Conservation (phyloP, 2,329 filamentous ascomycete species). For the Atkinsonella texensis region DNA sequence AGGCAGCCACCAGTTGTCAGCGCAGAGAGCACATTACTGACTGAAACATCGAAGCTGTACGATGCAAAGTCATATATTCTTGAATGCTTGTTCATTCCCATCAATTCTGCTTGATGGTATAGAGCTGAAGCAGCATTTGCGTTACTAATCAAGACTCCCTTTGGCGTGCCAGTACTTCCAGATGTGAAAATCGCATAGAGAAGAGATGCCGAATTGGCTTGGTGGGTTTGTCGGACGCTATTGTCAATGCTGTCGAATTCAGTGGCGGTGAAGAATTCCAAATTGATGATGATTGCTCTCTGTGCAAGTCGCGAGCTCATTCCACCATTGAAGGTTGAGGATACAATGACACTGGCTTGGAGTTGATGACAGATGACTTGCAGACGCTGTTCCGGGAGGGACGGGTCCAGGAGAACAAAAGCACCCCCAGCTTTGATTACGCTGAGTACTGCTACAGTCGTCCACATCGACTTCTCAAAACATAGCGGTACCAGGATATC, state of each 20-base stretch:
- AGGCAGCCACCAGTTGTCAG: background rate
- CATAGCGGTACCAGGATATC: slow-evolving; percentile 36
- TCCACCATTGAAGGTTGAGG: background rate
- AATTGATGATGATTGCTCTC: background rate
- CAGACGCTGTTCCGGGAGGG: slow-evolving; percentile 32
- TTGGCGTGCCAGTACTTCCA: slow-evolving; percentile 10
- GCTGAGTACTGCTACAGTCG: slow-evolving; percentile 30
- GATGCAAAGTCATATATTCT: slow-evolving; percentile 3
- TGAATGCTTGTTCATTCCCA: background rate
- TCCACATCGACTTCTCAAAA: slow-evolving; percentile 37
- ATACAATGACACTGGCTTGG: background rate
- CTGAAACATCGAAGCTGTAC: slow-evolving; percentile 4
- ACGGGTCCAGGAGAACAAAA: slow-evolving; percentile 35
- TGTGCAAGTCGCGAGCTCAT: background rate
- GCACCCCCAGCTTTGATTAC: slow-evolving; percentile 37
- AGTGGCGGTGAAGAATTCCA: background rate
- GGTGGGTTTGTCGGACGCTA: no score
- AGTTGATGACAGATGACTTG: slow-evolving; percentile 30
- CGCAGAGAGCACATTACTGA: background rate
- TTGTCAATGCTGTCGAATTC: no score
- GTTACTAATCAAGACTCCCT: slow-evolving; percentile 9
- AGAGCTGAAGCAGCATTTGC: background rate
- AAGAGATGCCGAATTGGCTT: background rate
- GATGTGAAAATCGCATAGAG: slow-evolving; percentile 8
- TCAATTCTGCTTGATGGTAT: background rate